These are phyloP conservation scores for Acanthamoeba lenticulata DNA, from an alignment of 208 protist genomes.

Conservation along the genomic window DNA sequence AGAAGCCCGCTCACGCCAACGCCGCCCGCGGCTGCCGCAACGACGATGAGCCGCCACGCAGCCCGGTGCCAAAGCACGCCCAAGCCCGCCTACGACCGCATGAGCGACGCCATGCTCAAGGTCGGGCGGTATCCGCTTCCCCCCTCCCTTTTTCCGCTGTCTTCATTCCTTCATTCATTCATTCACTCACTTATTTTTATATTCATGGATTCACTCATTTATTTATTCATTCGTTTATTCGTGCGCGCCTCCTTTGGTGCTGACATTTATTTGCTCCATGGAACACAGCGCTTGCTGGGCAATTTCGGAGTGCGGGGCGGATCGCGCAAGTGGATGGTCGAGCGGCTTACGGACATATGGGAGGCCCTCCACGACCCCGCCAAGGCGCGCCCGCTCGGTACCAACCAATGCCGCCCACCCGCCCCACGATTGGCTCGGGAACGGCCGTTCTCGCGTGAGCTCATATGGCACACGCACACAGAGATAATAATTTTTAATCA, in stretches of 20 bases:
- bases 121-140: neutral
- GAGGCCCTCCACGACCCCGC: neutral
- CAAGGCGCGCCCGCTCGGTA: neutral
- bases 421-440: no score
- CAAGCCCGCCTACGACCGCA: neutral
- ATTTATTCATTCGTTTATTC: neutral
- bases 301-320: neutral
- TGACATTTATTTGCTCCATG: neutral
- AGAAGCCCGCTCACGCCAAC: no score
- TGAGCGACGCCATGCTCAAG: slow-evolving; percentile 1
- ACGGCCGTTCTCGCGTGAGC: no score
- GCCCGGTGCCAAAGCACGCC: neutral
- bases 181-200: no score
- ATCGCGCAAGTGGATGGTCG: slow-evolving; percentile 12
- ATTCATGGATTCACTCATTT: neutral
- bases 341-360: neutral
- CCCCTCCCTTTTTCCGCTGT: no score
- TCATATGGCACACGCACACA: neutral
- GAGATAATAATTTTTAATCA: no score
- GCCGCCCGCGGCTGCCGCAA: no score
- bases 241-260: no score
- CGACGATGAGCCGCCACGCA: neutral
- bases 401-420: no score
- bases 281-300: neutral
- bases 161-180: no score